These are phyloP conservation scores for Xylaria digitata DNA, from an alignment of 2,329 filamentous ascomycete genomes.

Conservation along the genomic window DNA sequence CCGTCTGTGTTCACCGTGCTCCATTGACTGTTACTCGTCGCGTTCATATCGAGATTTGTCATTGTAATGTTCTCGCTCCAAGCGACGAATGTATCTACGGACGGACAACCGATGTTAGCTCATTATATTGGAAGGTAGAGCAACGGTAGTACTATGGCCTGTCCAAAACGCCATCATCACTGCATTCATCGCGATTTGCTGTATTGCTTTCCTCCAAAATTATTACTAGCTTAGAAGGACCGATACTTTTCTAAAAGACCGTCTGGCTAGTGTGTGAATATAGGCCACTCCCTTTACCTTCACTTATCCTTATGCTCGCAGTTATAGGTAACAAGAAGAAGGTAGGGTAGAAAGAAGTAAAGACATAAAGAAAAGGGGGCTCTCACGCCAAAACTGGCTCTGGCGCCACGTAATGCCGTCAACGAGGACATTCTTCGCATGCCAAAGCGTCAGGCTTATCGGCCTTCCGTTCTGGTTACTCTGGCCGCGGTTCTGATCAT, in stretches of 20 bases:
- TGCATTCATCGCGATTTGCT: background rate
- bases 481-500: slow-evolving; percentile 56
- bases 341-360: slow-evolving; percentile 1
- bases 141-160: background rate
- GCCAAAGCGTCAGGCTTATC: slow-evolving; percentile 59
- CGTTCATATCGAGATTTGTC: slow-evolving; percentile 64
- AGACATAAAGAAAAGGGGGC: slow-evolving; percentile 45
- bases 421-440: slow-evolving; percentile 57
- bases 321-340: background rate
- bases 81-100: slow-evolving; percentile 50
- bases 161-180: background rate
- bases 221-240: background rate
- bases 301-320: slow-evolving; percentile 37
- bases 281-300: background rate
- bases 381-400: slow-evolving; percentile 61
- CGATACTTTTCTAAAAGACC: background rate
- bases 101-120: slow-evolving; percentile 2
- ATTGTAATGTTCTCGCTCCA: slow-evolving; percentile 62
- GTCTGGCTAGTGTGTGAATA: background rate
- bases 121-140: background rate
- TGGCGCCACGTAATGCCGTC: slow-evolving; percentile 59
- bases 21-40: slow-evolving; percentile 58
- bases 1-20: slow-evolving; percentile 63
- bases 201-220: background rate
- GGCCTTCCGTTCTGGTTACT: slow-evolving; percentile 58